Base-by-base conservation (phyloP, 208 protist genomes). In the Vickermania ingenoplastis region DNA sequence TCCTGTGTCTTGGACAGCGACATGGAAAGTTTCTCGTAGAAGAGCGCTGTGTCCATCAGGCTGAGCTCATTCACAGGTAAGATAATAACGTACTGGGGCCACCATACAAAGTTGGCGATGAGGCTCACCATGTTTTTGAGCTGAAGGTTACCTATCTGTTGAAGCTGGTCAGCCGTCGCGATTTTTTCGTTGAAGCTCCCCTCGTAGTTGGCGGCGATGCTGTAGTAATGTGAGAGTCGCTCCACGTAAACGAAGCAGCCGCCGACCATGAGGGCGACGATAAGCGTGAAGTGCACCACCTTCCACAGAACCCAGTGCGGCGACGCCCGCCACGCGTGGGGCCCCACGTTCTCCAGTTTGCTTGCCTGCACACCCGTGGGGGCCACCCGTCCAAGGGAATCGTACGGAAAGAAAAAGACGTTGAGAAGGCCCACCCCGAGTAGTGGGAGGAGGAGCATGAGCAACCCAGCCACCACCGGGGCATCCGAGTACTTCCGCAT, bases 251-350 rank as follows among this genome's bases (percentile, higher is more conserved):
- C 26, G 41, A 7, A 61, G 17, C 11, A 17, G 13, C 54, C 14
- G 41, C 57, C 57, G n/a, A 61, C 31, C 13, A 30, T 61, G 21
- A 61, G 25, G 57, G 57, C 57, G 23, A 61, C 14, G 5, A 61
- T n/a, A 7, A 26, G 4, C 13, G 41, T 17, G 24, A 17, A 7
- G 24, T 55, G 25, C n/a, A 61, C 4, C 14, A 61, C 14, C 57
- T 61, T 53, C 25, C 31, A 55, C n/a, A 61, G 28, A 13, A 31
- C 13, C 57, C 57, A 61, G n/a, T 27, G 57, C 5, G 11, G 21
- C 27, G 57, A 61, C n/a, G n/a, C 17, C n/a, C 57, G 57, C 57
- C 57, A 61, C 57, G 17, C 41, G 13, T 31, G 21, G 13, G 57
- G 36, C 5, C 36, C 22, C 31, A 14, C 3, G 13, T 30, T 49